Conservation (phyloP, 345 rosid species). For the Stellera chamaejasme region DNA sequence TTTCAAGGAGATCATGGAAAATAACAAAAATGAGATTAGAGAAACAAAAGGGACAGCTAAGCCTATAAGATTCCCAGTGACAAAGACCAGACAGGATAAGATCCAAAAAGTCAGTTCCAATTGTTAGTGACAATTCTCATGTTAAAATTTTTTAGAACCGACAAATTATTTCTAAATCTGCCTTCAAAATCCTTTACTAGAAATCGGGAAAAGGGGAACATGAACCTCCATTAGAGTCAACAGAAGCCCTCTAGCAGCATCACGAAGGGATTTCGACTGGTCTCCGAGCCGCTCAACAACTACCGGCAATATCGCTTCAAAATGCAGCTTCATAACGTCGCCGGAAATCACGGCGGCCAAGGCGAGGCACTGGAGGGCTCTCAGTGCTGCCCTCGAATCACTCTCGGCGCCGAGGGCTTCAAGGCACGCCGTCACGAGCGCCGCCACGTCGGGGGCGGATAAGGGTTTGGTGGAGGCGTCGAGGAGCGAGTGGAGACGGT, state of each 20-base stretch:
- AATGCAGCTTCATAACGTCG: slow-evolving; percentile 80
- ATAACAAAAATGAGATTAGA: too few relatives aligned
- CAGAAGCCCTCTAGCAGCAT: slow-evolving; percentile 84
- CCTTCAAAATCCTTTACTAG: too few relatives aligned
- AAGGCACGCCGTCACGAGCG: slow-evolving; percentile 76
- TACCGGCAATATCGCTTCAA: slow-evolving; percentile 83
- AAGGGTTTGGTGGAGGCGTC: slow-evolving; percentile 46
- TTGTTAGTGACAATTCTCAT: too few relatives aligned
- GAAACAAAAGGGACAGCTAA: too few relatives aligned
- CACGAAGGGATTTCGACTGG: slow-evolving; percentile 76
- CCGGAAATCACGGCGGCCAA: slow-evolving; percentile 93
- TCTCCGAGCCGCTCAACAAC: slow-evolving; percentile 87
- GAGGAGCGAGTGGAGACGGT: slow-evolving; percentile 30
- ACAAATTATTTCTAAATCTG: too few relatives aligned
- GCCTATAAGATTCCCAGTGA: too few relatives aligned
- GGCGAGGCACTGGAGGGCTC: slow-evolving; percentile 89
- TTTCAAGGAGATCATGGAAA: too few relatives aligned
- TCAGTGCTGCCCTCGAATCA: slow-evolving; percentile 78
- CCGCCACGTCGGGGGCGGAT: slow-evolving; percentile 65
- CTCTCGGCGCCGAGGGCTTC: slow-evolving; percentile 78
- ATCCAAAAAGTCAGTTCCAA: too few relatives aligned
- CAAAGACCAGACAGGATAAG: too few relatives aligned
- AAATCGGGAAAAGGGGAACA: neutral
- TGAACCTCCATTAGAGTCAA: slow-evolving; percentile 98
- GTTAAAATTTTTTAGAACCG: too few relatives aligned